These are phyloP conservation scores for Glycine tomentella DNA, from an alignment of 306 rosid species.

Conservation along the genomic window DNA sequence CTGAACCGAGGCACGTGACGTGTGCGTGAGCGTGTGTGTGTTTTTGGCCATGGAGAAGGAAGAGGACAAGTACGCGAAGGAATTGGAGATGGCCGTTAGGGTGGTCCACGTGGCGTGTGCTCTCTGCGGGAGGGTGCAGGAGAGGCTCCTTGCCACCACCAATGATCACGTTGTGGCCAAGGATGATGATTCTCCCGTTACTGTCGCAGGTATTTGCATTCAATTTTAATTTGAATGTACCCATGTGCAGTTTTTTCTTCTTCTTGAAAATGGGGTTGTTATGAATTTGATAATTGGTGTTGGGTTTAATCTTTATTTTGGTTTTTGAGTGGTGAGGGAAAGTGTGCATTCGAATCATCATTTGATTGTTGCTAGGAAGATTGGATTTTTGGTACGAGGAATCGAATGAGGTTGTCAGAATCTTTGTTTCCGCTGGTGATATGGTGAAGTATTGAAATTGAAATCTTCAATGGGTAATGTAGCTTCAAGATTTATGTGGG, in stretches of 20 bases:
- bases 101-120: slow-evolving; percentile 87
- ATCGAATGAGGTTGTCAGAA: slow-evolving; percentile 31
- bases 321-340: slow-evolving; percentile 26
- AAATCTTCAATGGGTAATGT: slow-evolving; percentile 18
- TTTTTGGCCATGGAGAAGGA: slow-evolving; percentile 56
- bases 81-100: slow-evolving; percentile 85
- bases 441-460: neutral
- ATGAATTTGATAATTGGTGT: slow-evolving; percentile 17
- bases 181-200: slow-evolving; percentile 95
- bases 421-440: slow-evolving; percentile 1
- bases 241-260: neutral
- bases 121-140: slow-evolving; percentile 81
- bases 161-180: slow-evolving; percentile 65
- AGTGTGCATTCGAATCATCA: slow-evolving; percentile 31
- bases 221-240: neutral
- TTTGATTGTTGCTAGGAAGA: neutral
- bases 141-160: slow-evolving; percentile 55
- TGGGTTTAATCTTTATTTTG: slow-evolving; percentile 1
- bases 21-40: neutral
- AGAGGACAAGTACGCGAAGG: slow-evolving; percentile 58
- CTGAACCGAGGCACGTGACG: slow-evolving; percentile 23
- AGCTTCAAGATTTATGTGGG: slow-evolving; percentile 41
- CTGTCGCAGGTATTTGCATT: slow-evolving; percentile 76
- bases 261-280: slow-evolving; percentile 5
- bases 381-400: neutral